Evolutionary conservation across 164 flowering plant species (phyloP).

Genomic region (Vitis labrusca): DNA sequence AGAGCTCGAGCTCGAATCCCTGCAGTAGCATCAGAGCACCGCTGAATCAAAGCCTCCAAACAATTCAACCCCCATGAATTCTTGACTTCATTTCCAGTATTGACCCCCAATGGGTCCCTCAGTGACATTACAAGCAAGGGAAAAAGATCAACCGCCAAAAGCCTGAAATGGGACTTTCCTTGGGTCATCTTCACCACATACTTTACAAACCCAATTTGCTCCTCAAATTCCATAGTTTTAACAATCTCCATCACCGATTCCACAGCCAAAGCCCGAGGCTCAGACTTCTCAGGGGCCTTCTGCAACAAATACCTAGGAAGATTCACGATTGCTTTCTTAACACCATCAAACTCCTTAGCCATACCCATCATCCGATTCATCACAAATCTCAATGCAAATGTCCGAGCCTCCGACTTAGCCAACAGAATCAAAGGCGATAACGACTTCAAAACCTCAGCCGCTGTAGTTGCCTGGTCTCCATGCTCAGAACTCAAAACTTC

Average conservation of each 20-base stretch:
- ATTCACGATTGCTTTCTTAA: conserved; percentile 63
- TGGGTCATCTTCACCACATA: conserved; percentile 75
- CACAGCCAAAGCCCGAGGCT: conserved; percentile 75
- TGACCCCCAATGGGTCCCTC: conserved; percentile 41
- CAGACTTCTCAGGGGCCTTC: conserved; percentile 90
- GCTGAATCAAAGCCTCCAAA: conserved; percentile 60
- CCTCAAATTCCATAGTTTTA: conserved; percentile 49
- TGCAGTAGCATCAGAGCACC: conserved; percentile 74
- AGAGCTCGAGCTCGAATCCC: conserved; percentile 79
- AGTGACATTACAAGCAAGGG: conserved; percentile 41
- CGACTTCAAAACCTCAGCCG: conserved; percentile 70
- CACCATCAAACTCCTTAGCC: conserved; percentile 38
- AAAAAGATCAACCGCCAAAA: conserved; percentile 77
- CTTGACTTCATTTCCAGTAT: conserved; percentile 26
- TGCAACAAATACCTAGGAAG: conserved; percentile 65
- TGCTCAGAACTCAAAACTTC: conserved; percentile 64
- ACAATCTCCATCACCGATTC: conserved; percentile 82
- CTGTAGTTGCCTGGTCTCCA: conserved; percentile 54
- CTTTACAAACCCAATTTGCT: conserved; percentile 66
- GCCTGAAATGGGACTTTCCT: conserved; percentile 68
- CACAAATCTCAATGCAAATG: conserved; percentile 64
- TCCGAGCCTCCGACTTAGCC: conserved; percentile 56
- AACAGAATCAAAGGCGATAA: conserved; percentile 55
- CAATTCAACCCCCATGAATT: conserved; percentile 60
- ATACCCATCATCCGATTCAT: conserved; percentile 35